Evolutionary conservation across 495 filamentous ascomycete species (phyloP).

Genomic region (Sabuloglossum arenarium): DNA sequence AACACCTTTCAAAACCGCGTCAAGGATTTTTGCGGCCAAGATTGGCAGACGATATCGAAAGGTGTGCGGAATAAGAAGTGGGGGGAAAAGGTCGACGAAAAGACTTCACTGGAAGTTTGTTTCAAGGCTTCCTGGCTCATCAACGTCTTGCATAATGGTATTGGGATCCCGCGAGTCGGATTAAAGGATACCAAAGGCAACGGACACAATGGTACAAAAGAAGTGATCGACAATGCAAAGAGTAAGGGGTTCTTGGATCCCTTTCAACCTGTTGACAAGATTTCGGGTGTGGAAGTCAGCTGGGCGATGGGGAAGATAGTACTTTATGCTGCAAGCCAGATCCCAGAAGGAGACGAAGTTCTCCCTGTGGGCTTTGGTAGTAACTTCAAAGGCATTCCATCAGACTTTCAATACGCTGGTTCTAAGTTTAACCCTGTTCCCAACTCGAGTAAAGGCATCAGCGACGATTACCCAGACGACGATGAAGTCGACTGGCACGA

Average conservation of each 20-base stretch:
- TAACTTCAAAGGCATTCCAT: constrained; percentile 42
- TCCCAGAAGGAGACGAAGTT: constrained; percentile 38
- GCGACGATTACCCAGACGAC: constrained; percentile 19
- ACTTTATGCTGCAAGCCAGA: constrained; percentile 82
- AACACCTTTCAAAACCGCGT: constrained; percentile 76
- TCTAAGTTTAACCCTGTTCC: constrained; percentile 11
- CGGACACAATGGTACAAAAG: constrained; percentile 53
- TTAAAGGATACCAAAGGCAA: constrained; percentile 36
- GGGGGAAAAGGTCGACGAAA: constrained; percentile 55
- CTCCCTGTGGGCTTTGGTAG: constrained; percentile 81
- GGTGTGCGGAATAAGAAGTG: constrained; percentile 42
- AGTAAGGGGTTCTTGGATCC: constrained; percentile 67
- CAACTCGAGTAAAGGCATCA: constrained; percentile 23
- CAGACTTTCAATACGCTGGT: constrained; percentile 77
- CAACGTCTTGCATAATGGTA: constrained; percentile 85
- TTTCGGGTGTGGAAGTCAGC: constrained; percentile 81
- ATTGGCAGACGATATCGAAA: constrained; percentile 54
- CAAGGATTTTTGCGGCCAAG: constrained; percentile 60
- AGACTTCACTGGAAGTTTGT: constrained; percentile 66
- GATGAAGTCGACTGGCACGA: constrained; percentile 57
- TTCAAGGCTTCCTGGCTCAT: constrained; percentile 98
- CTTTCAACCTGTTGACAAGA: constrained; percentile 87
- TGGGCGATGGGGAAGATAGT: constrained; percentile 98
- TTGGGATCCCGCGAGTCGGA: constrained; percentile 80
- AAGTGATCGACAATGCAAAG: constrained; percentile 44